Evolutionary conservation across 768 basidiomycete species (phyloP), one percentile per base, ranked within the genome.

Genomic region (Russula dissimulans): DNA sequence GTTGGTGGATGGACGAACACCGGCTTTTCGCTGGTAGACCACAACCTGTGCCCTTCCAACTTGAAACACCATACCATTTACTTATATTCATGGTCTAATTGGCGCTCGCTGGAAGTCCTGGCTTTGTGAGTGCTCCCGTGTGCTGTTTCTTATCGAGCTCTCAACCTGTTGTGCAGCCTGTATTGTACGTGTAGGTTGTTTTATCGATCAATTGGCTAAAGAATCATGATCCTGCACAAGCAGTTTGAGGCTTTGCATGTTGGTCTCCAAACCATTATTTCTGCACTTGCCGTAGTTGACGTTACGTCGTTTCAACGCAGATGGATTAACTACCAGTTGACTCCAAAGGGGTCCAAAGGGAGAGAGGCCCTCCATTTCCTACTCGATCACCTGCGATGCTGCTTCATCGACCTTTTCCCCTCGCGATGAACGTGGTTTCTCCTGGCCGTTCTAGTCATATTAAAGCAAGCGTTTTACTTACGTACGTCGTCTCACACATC

Each of bases 381-480:
- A 7, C 80, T 98, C 9, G 92, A 97, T 67, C 95, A 97, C 69
- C 95, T 95, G 6, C 83, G 95, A 15, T 82, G 91, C 65, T 95
- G 93, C 71, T 94, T 89, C 67, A 81, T 91, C 10, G 89, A 92
- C 69, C 78, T 95, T 4, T 95, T 95, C 68, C 93, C 92, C 0
- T 85, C 91, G 0, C 22, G 22, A 26, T 2, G 2, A 26, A 26
- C 22, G 3, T 93, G 91, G 91, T 89, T 95, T 66, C 80, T 97
- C 4, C 62, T 91, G 1, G 79, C 81, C 1, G 71, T 94, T 22
- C 77, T 97, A 26, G 31, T 87, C 3, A 61, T 74, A 0, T 73
- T 95, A 39, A 91, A 84, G 92, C 91, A 68, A 49, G 84, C 8
- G 29, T n/a, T 22, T 39, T 29, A 17, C 41, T 4, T 12, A 18